phyloP scores from a whole-genome alignment of 495 filamentous ascomycete genomes.

The Aspergillus leporis region DNA sequence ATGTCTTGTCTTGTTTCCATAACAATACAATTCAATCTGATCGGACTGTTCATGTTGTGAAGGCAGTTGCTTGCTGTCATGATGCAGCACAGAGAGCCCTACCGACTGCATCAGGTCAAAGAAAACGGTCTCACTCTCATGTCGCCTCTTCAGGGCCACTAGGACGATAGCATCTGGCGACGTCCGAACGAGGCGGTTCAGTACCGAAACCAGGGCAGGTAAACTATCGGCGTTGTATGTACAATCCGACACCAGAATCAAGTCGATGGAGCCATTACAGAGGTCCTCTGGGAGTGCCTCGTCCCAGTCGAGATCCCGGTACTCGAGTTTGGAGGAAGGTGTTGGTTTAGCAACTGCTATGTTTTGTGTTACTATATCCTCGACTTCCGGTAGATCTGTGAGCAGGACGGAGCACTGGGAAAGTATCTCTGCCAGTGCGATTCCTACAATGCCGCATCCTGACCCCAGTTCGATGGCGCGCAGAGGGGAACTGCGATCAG shows the following conservation, averaged over 20 bases:
- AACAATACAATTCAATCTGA: constrained; percentile 62
- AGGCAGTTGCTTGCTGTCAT: constrained; percentile 54
- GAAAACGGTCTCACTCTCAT: constrained; percentile 77
- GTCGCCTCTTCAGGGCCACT: constrained; percentile 80
- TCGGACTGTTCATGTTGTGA: constrained; percentile 58
- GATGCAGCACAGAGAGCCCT: constrained; percentile 51
- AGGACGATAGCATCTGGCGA: constrained; percentile 61
- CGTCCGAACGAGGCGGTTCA: constrained; percentile 53
- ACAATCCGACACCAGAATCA: constrained; percentile 86
- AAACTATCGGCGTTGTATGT: constrained; percentile 90
- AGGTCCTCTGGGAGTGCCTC: constrained; percentile 42
- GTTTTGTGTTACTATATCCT: constrained; percentile 61
- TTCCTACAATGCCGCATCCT: constrained; percentile 83
- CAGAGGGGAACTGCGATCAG: constrained; percentile 31
- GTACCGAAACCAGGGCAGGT: constrained; percentile 69
- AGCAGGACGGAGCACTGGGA: constrained; percentile 60
- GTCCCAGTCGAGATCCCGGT: constrained; percentile 77
- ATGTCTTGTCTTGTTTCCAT: constrained; percentile 21
- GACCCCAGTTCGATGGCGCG: constrained; percentile 76
- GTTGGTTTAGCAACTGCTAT: constrained; percentile 45
- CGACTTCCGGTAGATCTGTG: constrained; percentile 81
- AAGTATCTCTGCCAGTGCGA: constrained; percentile 64
- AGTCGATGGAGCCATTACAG: constrained; percentile 53
- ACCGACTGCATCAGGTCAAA: constrained; percentile 71
- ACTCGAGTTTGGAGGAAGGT: constrained; percentile 44